Evolutionary conservation across 352 stramenopile species (phyloP).

Genomic region (Pythium dissotocum): DNA sequence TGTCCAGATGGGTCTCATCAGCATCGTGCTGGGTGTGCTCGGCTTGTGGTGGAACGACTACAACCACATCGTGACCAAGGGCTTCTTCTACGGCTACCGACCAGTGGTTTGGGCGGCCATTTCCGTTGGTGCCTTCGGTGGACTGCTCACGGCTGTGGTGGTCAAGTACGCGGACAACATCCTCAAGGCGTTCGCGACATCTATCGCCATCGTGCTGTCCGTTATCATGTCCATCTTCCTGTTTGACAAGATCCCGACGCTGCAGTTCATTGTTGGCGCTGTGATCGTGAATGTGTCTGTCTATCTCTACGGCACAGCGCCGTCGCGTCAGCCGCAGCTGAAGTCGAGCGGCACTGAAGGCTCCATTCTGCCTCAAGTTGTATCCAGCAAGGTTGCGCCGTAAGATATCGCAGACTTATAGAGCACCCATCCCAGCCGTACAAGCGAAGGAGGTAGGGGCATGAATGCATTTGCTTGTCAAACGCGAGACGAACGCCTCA

Average conservation of each 20-base stretch:
- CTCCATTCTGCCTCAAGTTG: constrained; percentile 13
- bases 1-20: constrained; percentile 81
- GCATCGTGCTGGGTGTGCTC: constrained; percentile 53
- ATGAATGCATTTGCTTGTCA: constrained; percentile 2
- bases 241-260: constrained; percentile 79
- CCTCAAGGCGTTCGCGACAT: constrained; percentile 85
- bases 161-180: constrained; percentile 90
- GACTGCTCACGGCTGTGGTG: constrained; percentile 78
- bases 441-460: not conserved
- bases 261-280: constrained; percentile 71
- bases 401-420: not conserved
- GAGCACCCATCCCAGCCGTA: not conserved
- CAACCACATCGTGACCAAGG: constrained; percentile 44
- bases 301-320: constrained; percentile 73
- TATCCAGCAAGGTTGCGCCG: not conserved
- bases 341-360: constrained; percentile 5
- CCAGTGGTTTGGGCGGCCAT: constrained; percentile 79
- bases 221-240: constrained; percentile 85
- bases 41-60: constrained; percentile 69
- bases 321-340: constrained; percentile 33
- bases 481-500: not conserved
- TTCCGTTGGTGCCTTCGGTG: constrained; percentile 63
- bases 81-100: constrained; percentile 86
- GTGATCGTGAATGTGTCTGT: constrained; percentile 82
- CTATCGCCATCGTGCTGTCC: constrained; percentile 79